These are phyloP conservation scores for Blastomyces parvus DNA, from an alignment of 2,329 filamentous ascomycete species.

Conservation along the genomic window DNA sequence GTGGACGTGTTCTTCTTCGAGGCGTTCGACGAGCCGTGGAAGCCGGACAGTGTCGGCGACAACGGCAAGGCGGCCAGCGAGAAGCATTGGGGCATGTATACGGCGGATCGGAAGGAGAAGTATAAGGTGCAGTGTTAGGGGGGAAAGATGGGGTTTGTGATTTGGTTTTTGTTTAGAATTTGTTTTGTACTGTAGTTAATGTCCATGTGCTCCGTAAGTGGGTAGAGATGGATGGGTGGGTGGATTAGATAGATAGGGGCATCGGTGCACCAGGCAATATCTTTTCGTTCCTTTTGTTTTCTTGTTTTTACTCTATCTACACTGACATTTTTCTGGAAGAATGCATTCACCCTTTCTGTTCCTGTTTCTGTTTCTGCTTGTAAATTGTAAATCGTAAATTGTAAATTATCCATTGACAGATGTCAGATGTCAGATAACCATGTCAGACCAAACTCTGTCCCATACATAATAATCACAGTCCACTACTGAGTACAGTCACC, in stretches of 20 bases:
- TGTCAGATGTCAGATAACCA: not conserved
- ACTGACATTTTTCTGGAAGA: not conserved
- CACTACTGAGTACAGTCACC: too few species aligned
- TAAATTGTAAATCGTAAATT: not conserved
- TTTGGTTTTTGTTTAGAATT: not conserved
- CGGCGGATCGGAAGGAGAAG: slow-evolving; percentile 49
- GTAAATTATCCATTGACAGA: not conserved
- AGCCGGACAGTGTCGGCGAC: slow-evolving; percentile 54
- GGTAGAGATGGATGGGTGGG: not conserved
- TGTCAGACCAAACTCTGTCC: too few species aligned
- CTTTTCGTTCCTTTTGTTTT: slow-evolving; percentile 7
- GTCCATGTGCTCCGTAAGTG: too few species aligned
- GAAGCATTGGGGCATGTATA: slow-evolving; percentile 62
- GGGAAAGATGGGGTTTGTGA: too few species aligned
- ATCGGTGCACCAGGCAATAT: not conserved
- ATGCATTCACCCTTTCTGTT: too few species aligned
- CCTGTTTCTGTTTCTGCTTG: too few species aligned
- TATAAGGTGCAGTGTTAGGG: slow-evolving; percentile 42
- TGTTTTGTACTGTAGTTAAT: not conserved
- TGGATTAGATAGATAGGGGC: not conserved
- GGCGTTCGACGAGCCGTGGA: slow-evolving; percentile 64
- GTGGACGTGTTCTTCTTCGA: slow-evolving; percentile 65
- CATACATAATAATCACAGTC: too few species aligned
- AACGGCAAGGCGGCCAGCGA: slow-evolving; percentile 54
- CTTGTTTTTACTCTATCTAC: slow-evolving; percentile 10